Evolutionary conservation across 2,329 filamentous ascomycete species (phyloP), one percentile per base, ranked within the genome.

Genomic region (Leptographium radiaticola): DNA sequence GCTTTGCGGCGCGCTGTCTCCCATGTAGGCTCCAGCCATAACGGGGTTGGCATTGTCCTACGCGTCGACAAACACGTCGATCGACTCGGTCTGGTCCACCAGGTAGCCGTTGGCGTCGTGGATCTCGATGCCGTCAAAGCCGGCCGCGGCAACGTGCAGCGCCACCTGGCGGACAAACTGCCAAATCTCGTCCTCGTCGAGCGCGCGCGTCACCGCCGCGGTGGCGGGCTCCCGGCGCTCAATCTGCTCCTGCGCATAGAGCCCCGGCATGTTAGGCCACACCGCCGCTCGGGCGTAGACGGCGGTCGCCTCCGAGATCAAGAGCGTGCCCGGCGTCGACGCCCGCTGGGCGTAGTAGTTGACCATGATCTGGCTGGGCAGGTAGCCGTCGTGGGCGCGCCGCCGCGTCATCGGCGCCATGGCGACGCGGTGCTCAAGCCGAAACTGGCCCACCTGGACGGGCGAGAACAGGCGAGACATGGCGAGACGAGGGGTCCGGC

Each of bases 31-130:
- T 8, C 39, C 39, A 13, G 39, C 39, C 39, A 40, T 6, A 7
- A 40, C 39, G 16, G 18, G 18, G 39, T 16, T n/a, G 39, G 18
- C 15, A n/a, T n/a, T 16, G 4, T 40, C 15, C 6, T 7, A 10
- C 2, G 6, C 11, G 39, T 40, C 15, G 16, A 40, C 16, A 18
- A 40, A 84, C 60, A 8, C 81, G 70, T 49, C 82, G 75, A 13
- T 67, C 74, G 12, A 70, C 68, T 53, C 67, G 66, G 6, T 78
- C 59, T 79, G 76, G 52, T 80, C 76, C 33, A 75, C 65, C 2
- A 71, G 59, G 47, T 71, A 70, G 16, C 68, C 68, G 44, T 70
- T 69, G 40, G 64, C 69, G 2, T 61, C 66, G 46, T 72, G 70
- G 25, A 72, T 58, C 58, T 73, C 70, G 2, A 73, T 63, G 11